A percentile compares a stretch with the other conserved stretches of the same genome.
Conservation (phyloP, 1,284 basidiomycete species). For the Fistulinella staudtii region DNA sequence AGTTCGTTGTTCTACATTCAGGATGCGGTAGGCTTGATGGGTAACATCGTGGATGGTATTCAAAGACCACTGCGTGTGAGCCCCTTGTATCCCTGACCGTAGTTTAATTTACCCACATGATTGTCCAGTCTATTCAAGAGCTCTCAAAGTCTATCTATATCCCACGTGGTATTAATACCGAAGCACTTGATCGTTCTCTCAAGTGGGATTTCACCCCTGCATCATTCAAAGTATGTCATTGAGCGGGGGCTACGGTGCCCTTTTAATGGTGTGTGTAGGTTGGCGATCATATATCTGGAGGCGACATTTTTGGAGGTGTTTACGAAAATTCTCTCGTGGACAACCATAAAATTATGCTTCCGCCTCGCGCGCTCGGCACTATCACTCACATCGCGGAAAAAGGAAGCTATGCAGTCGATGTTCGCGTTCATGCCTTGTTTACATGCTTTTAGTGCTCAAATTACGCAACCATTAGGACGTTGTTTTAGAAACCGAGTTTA, state of each 20-base stretch:
- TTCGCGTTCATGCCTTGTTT: slow-evolving; percentile 38
- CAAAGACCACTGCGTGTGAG: slow-evolving; percentile 84
- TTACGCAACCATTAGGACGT: slow-evolving; percentile 64
- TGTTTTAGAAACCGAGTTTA: slow-evolving; percentile 96
- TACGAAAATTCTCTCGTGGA: slow-evolving; percentile 97
- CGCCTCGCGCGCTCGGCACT: slow-evolving; percentile 91
- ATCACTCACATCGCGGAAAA: slow-evolving; percentile 94
- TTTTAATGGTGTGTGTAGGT: slow-evolving; percentile 46
- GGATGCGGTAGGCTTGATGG: slow-evolving; percentile 76
- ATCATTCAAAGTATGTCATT: slow-evolving; percentile 59
- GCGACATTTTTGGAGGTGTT: slow-evolving; percentile 93
- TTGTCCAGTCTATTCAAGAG: slow-evolving; percentile 84
- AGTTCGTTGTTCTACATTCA: slow-evolving; percentile 6
- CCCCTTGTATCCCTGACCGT: slow-evolving; percentile 12
- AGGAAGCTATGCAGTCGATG: slow-evolving; percentile 90
- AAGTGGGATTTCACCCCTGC: slow-evolving; percentile 97
- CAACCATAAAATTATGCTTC: slow-evolving; percentile 97
- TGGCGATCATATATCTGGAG: slow-evolving; percentile 96
- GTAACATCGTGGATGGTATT: slow-evolving; percentile 97
- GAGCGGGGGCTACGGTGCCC: not conserved
- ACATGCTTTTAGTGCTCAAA: slow-evolving; percentile 2
- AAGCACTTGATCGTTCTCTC: slow-evolving; percentile 84
- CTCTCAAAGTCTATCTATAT: slow-evolving; percentile 98
- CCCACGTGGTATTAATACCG: slow-evolving; percentile 96
- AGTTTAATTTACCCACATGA: slow-evolving; percentile 17